Conservation (phyloP, 2,329 filamentous ascomycete species). For the Beauveria scarabaeidicola region DNA sequence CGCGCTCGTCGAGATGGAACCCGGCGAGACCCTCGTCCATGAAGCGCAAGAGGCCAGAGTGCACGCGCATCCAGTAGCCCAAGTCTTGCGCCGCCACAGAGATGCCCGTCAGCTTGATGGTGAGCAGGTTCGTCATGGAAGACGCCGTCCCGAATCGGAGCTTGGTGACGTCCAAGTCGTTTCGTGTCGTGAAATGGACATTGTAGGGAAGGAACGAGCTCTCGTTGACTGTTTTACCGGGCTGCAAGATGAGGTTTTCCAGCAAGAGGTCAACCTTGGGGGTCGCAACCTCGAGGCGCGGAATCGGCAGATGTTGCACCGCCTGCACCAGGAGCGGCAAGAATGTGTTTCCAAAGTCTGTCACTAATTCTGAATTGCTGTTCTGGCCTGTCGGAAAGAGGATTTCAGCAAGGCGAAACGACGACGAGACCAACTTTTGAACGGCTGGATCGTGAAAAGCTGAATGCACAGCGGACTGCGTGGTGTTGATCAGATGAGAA, state of each 20-base stretch:
- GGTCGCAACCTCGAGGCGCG: slow-evolving; percentile 76
- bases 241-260: slow-evolving; percentile 86
- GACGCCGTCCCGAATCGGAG: slow-evolving; percentile 55
- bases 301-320: slow-evolving; percentile 83
- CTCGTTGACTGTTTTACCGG: slow-evolving; percentile 72
- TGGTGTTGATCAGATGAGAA: slow-evolving; percentile 60
- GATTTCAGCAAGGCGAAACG: slow-evolving; percentile 58
- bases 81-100: slow-evolving; percentile 79
- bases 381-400: slow-evolving; percentile 54
- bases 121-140: slow-evolving; percentile 59
- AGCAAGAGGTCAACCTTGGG: slow-evolving; percentile 78
- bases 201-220: slow-evolving; percentile 85
- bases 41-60: slow-evolving; percentile 65
- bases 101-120: slow-evolving; percentile 71
- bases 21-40: slow-evolving; percentile 78
- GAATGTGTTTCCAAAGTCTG: slow-evolving; percentile 54
- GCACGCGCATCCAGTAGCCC: slow-evolving; percentile 80
- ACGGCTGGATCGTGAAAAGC: slow-evolving; percentile 66
- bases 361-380: slow-evolving; percentile 3
- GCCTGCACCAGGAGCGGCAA: slow-evolving; percentile 67
- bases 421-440: slow-evolving; percentile 57
- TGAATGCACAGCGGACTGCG: slow-evolving; percentile 58
- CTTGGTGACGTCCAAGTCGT: slow-evolving; percentile 79
- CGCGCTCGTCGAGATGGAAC: slow-evolving; percentile 76
- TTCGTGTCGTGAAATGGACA: slow-evolving; percentile 72